A percentile compares a stretch with the other conserved stretches of the same genome.
Conservation (phyloP, 2,329 filamentous ascomycete genomes). For the Ustulina deusta region DNA sequence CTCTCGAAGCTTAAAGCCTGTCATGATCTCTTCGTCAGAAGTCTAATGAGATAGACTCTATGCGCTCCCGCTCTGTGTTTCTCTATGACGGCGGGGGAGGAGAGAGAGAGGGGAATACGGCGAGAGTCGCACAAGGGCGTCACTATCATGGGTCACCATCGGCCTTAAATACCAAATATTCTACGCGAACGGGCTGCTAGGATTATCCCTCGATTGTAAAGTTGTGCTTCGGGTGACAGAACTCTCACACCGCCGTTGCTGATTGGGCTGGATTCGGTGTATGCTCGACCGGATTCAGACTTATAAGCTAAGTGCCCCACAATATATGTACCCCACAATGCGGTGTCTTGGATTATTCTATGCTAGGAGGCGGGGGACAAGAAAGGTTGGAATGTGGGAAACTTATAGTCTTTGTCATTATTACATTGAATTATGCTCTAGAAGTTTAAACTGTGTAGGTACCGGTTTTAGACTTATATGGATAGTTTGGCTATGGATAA, state of each 20-base stretch:
- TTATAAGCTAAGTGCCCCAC: constrained; percentile 22
- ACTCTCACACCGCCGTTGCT: background rate
- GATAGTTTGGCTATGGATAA: background rate
- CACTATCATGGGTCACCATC: constrained; percentile 10
- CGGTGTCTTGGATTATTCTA: background rate
- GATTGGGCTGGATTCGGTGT: constrained; percentile 16
- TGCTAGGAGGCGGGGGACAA: constrained; percentile 4
- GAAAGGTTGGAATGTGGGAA: constrained; percentile 7
- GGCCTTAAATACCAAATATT: constrained; percentile 26
- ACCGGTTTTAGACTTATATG: background rate
- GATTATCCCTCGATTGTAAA: background rate
- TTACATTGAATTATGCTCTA: background rate
- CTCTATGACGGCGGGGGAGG: background rate
- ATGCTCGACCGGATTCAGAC: constrained; percentile 20
- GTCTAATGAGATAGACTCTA: background rate
- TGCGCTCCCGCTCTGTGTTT: constrained; percentile 14
- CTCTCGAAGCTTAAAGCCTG: constrained; percentile 6
- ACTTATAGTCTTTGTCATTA: constrained; percentile 17
- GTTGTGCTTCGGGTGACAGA: background rate
- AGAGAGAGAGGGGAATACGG: background rate
- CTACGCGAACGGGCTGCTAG: background rate
- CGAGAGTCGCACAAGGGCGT: background rate
- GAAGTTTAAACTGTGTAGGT: background rate
- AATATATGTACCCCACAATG: constrained; percentile 26
- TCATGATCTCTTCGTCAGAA: constrained; percentile 27